Base-by-base conservation (phyloP, 75 land plant genomes). In the Pinus tabuliformis region DNA sequence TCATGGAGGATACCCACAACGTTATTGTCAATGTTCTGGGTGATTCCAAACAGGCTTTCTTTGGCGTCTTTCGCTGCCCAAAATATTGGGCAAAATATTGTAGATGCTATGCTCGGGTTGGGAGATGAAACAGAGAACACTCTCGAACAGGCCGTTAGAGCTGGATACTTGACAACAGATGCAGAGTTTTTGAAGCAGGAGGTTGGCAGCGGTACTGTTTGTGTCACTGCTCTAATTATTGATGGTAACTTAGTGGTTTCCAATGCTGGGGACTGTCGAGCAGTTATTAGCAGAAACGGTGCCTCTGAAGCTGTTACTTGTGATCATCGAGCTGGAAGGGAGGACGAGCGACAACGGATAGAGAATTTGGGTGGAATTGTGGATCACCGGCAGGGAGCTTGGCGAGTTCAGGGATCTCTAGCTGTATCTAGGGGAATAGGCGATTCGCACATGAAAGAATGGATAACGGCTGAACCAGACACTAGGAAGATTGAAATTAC, bases 261-360 rank as follows among this genome's bases (percentile, higher is more conserved):
- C 33, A 92, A 90, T 78, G 88, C 89, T 28, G 94, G 94, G 0
- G 94, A 92, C 62, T 89, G 92, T 49, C 81, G 86, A 57, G 90
- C 86, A 39, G 90, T 92, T 59, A 21, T 92, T 78, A 79, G 90
- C 73, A 80, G 85, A 56, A 78, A 83, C 11, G 90, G 94, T 2
- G 77, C 57, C 15, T 90, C 94, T 3, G 57, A 59, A 52, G 60
- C 86, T 11, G 80, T 92, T 13, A 89, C 94, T 5, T 78, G 49
- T 6, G 86, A 91, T 56, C 94, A 92, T 71, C 73, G 81, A 20
- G 68, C 77, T 9, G 75, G 73, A 56, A 71, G 88, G n/a, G 86
- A 90, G 73, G 90, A 90, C 6, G 94, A 92, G 56, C 80, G 88
- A 8, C n/a, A 5, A 36, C 82, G 94, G 14, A 83, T 92, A n/a